Conservation (phyloP, 108 stramenopile species). For the Seminavis robusta region DNA sequence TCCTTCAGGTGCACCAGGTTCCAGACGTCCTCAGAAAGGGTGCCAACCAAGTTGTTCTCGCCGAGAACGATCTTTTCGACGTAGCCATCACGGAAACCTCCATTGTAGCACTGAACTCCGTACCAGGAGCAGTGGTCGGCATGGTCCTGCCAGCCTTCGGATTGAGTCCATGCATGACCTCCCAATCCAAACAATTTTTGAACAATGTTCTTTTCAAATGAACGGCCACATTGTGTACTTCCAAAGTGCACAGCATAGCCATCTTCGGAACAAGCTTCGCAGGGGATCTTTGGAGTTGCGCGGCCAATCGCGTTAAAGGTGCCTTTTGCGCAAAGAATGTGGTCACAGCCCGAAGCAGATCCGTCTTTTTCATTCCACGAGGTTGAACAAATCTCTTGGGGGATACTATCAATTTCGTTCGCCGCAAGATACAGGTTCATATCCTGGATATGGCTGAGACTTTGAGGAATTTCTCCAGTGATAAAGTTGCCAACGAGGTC, state of each 20-base stretch:
- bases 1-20: slow-evolving; percentile 22
- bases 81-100: slow-evolving; percentile 20
- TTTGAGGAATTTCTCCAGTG: slow-evolving; percentile 32
- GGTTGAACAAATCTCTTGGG: slow-evolving; percentile 37
- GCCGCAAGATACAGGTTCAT: slow-evolving; percentile 62
- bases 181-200: slow-evolving; percentile 36
- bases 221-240: slow-evolving; percentile 8
- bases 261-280: slow-evolving; percentile 25
- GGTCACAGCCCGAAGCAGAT: slow-evolving; percentile 54
- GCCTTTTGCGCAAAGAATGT: slow-evolving; percentile 66
- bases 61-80: slow-evolving; percentile 53
- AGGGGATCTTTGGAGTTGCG: slow-evolving; percentile 22
- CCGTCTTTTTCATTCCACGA: slow-evolving; percentile 10
- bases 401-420: slow-evolving; percentile 54
- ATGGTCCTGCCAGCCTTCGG: slow-evolving; percentile 8
- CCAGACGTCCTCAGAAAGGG: slow-evolving; percentile 24
- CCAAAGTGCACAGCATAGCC: slow-evolving; percentile 32
- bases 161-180: slow-evolving; percentile 32
- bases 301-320: slow-evolving; percentile 43
- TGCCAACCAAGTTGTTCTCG: slow-evolving; percentile 60
- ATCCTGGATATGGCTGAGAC: slow-evolving; percentile 55
- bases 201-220: slow-evolving; percentile 46
- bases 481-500: slow-evolving; percentile 23
- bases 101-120: slow-evolving; percentile 57
- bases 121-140: slow-evolving; percentile 63